Base-by-base conservation (phyloP, 495 filamentous ascomycete species). In the Hypoxylon cercidicola region DNA sequence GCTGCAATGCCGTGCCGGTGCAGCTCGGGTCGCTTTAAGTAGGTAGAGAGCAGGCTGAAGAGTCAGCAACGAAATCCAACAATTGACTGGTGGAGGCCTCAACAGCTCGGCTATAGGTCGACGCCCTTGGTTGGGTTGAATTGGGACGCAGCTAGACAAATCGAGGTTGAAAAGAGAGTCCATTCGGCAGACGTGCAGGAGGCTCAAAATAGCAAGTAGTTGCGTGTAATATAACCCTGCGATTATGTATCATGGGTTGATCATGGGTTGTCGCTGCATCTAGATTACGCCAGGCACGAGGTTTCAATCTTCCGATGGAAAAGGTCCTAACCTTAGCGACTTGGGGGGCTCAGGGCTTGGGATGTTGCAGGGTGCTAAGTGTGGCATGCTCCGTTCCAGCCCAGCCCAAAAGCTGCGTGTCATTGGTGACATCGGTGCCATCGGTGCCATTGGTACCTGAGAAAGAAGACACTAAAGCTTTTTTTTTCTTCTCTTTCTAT, bases 171-270 rank as follows among this genome's bases (percentile, higher is more conserved):
- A 18, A 19, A 12, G 10, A 20, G n/a, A 11, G 10, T 15, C 37
- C 37, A 51, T 57, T 40, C 53, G 48, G 44, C 37, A 68, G 55
- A 61, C 41, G 60, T 55, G 60, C 54, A 63, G 54, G 65, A 19
- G 49, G 55, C 65, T 68, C 54, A 55, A 63, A 68, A 63, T 60
- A 68, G 65, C 55, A 68, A 68, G 65, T 63, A 48, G 57, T 62
- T 58, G 58, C 64, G 64, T 47, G 60, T 58, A 62, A 60, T 68
- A 35, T 49, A 28, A 46, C 55, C 59, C 34, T 41, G 15, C 39
- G 12, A 41, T 44, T 35, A 18, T 47, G 45, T 45, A 37, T 50
- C 44, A 30, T 28, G 25, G 25, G 25, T 28, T 28, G 25, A 28
- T 37, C 20, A 43, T 43, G 40, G 40, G 37, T 18, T 46, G 51